These are phyloP conservation scores for Gelatoporia subvermispora DNA, from an alignment of 768 basidiomycete genomes.

Conservation along the genomic window DNA sequence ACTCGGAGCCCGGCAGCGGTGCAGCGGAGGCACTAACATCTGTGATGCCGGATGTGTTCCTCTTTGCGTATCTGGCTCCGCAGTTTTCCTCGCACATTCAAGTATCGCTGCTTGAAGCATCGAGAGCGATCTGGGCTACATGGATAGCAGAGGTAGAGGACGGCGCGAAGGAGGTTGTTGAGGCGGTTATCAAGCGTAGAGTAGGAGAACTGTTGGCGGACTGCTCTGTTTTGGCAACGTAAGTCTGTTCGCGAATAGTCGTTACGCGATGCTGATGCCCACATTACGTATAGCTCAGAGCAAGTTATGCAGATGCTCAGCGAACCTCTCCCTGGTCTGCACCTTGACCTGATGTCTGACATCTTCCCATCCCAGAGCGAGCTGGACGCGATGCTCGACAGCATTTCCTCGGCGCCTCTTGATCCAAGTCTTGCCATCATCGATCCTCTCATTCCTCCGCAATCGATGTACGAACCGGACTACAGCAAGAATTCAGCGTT, in stretches of 20 bases:
- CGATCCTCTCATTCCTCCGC: constrained; percentile 53
- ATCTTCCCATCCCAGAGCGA: constrained; percentile 46
- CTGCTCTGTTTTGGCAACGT: constrained; percentile 28
- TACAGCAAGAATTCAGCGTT: constrained; percentile 11
- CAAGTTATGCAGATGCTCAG: constrained; percentile 18
- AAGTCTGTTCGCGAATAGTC: constrained; percentile 6
- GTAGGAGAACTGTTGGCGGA: constrained; percentile 40
- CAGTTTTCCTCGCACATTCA: constrained; percentile 23
- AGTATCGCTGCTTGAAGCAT: constrained; percentile 9
- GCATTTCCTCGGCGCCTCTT: constrained; percentile 41
- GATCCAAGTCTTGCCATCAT: constrained; percentile 55
- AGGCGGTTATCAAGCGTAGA: constrained; percentile 35
- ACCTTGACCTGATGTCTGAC: constrained; percentile 38
- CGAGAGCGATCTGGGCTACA: constrained; percentile 27
- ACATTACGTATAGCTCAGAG: constrained; percentile 15
- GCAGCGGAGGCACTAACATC: constrained; percentile 7
- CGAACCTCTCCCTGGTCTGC: constrained; percentile 31
- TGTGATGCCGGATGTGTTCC: constrained; percentile 41
- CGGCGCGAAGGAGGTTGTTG: constrained; percentile 22
- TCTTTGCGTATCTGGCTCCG: constrained; percentile 46
- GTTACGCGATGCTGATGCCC: neutral
- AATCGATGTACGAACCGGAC: constrained; percentile 18
- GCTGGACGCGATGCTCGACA: constrained; percentile 39
- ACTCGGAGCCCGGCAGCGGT: neutral
- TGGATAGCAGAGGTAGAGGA: constrained; percentile 21